Evolutionary conservation across 2,329 filamentous ascomycete species (phyloP).

Genomic region (Hypoxylon sp.): DNA sequence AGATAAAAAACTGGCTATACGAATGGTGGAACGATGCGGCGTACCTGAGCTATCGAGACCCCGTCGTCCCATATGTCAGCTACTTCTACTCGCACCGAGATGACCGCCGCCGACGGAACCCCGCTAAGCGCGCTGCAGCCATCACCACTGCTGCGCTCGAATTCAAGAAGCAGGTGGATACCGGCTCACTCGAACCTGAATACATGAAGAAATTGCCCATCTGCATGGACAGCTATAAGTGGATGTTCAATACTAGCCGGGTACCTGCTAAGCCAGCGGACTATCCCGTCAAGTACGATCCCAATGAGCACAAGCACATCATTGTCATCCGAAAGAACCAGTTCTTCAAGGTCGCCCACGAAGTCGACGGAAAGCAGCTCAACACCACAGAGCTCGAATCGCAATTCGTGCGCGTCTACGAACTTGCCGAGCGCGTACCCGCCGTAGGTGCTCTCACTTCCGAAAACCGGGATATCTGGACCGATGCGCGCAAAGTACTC

Average conservation of each 20-base stretch:
- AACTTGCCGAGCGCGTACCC: slow-evolving; percentile 76
- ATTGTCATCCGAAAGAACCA: slow-evolving; percentile 94
- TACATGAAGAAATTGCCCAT: slow-evolving; percentile 99
- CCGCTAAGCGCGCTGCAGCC: slow-evolving; percentile 91
- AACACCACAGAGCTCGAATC: slow-evolving; percentile 90
- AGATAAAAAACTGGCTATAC: slow-evolving; percentile 91
- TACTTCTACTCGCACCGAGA: slow-evolving; percentile 99
- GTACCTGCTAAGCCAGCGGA: slow-evolving; percentile 86
- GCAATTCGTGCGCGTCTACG: slow-evolving; percentile 88
- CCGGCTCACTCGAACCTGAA: slow-evolving; percentile 87
- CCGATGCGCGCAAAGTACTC: slow-evolving; percentile 82
- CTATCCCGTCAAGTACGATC: slow-evolving; percentile 82
- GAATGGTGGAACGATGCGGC: slow-evolving; percentile 99
- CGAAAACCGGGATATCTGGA: slow-evolving; percentile 94
- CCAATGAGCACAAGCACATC: slow-evolving; percentile 85
- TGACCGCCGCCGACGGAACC: slow-evolving; percentile 87
- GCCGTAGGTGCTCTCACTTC: slow-evolving; percentile 88
- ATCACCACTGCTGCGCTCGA: slow-evolving; percentile 87
- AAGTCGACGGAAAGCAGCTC: slow-evolving; percentile 85
- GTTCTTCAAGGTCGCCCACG: slow-evolving; percentile 91
- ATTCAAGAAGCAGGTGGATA: slow-evolving; percentile 94
- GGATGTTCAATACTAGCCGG: slow-evolving; percentile 97
- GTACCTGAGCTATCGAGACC: slow-evolving; percentile 93
- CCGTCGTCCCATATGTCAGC: slow-evolving; percentile 96
- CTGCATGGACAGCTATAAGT: slow-evolving; percentile 98